A percentile compares a stretch with the other conserved stretches of the same genome.
These are phyloP conservation scores for Peronosclerospora sorghi DNA, from an alignment of 352 stramenopile genomes.

Conservation along the genomic window DNA sequence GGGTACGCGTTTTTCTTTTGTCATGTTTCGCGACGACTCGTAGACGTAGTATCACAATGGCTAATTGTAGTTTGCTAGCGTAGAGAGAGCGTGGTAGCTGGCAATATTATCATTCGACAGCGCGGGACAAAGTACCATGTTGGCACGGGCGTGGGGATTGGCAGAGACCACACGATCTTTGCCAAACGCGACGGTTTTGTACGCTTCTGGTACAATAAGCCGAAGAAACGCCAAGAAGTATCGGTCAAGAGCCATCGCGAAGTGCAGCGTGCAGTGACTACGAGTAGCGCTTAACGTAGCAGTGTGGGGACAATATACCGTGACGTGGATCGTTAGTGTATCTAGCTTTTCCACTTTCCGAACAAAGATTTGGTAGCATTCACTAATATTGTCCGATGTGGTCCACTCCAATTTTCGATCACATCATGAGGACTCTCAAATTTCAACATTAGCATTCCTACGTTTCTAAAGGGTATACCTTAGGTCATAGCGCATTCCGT, in stretches of 20 bases:
- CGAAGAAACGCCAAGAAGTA: conserved; percentile 78
- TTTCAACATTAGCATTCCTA: too few relatives aligned
- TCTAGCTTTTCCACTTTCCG: too few relatives aligned
- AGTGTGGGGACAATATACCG: too few relatives aligned
- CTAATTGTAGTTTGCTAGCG: neutral
- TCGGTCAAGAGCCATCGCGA: conserved; percentile 71
- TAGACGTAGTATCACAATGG: too few relatives aligned
- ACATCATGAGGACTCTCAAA: too few relatives aligned
- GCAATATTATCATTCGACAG: conserved; percentile 98
- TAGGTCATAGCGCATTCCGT: too few relatives aligned
- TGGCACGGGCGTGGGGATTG: conserved; percentile 89
- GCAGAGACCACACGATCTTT: conserved; percentile 92
- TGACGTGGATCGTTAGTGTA: too few relatives aligned
- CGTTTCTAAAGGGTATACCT: too few relatives aligned
- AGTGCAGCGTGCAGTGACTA: conserved; percentile 28
- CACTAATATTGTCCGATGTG: too few relatives aligned
- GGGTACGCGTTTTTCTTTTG: conserved; percentile 30
- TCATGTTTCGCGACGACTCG: neutral
- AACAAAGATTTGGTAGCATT: too few relatives aligned
- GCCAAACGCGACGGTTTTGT: conserved; percentile 81
- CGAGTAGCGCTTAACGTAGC: conserved; percentile 19
- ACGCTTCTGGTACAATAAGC: conserved; percentile 85
- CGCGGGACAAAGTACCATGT: conserved; percentile 93
- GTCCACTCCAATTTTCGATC: too few relatives aligned
- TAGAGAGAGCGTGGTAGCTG: conserved; percentile 80